Conservation (phyloP, 805 yeast species). For the Wickerhamomyces hampshirensis region DNA sequence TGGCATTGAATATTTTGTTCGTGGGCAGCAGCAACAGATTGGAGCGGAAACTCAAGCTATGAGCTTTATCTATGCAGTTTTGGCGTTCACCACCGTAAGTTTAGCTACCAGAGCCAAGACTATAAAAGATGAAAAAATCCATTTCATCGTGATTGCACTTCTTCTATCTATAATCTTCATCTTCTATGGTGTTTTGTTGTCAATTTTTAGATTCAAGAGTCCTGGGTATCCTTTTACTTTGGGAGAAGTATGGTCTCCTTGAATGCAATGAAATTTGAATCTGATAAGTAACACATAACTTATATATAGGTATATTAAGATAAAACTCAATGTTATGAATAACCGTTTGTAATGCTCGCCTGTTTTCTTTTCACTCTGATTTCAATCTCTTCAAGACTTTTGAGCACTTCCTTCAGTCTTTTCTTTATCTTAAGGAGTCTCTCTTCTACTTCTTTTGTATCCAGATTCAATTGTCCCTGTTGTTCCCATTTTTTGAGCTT, state of each 20-base stretch:
- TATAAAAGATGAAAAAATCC: constrained; percentile 39
- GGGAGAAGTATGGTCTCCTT: constrained; percentile 33
- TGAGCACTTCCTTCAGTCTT: constrained; percentile 21
- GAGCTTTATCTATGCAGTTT: constrained; percentile 63
- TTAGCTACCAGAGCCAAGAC: constrained; percentile 56
- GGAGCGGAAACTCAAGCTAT: constrained; percentile 90
- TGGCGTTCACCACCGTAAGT: constrained; percentile 55
- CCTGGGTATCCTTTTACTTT: constrained; percentile 73
- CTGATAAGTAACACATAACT: too few species aligned
- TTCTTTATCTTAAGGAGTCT: constrained; percentile 23
- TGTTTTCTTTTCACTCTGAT: constrained; percentile 11
- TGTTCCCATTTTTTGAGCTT: constrained; percentile 27
- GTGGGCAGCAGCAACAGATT: constrained; percentile 71
- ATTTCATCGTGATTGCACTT: constrained; percentile 42
- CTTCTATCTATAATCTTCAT: constrained; percentile 44
- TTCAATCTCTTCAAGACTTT: constrained; percentile 33
- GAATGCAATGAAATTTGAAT: too few species aligned
- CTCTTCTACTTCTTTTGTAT: constrained; percentile 16
- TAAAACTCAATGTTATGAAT: too few species aligned
- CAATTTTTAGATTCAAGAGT: constrained; percentile 66
- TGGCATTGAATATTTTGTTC: constrained; percentile 37
- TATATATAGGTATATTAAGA: too few species aligned
- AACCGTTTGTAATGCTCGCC: not conserved
- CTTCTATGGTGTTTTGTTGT: constrained; percentile 58
- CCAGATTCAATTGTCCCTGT: constrained; percentile 17